Base-by-base conservation (phyloP, 257 asterid genomes). In the Lavandula angustifolia region DNA sequence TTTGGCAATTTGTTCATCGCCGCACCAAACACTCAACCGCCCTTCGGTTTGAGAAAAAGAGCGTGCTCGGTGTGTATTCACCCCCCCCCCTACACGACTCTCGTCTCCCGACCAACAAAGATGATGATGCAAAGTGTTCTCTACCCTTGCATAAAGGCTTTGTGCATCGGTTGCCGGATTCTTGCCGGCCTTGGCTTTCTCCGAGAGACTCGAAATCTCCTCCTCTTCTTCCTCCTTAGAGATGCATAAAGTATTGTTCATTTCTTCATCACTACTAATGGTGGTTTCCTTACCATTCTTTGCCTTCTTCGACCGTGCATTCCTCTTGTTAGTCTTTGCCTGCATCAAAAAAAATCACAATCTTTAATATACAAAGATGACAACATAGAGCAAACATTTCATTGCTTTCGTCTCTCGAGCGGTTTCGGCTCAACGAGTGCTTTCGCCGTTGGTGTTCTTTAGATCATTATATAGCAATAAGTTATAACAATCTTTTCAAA, bases 81-180 rank as follows among this genome's bases (percentile, higher is more conserved):
- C n/a, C n/a, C n/a, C n/a, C n/a, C n/a, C n/a, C n/a, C n/a, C n/a
- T n/a, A n/a, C n/a, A n/a, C n/a, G n/a, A n/a, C n/a, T n/a, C n/a
- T n/a, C n/a, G n/a, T n/a, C n/a, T n/a, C n/a, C n/a, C n/a, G n/a
- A n/a, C n/a, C n/a, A n/a, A n/a, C n/a, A n/a, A n/a, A 59, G 37
- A 59, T 33, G 10, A 17, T 6, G 17, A 4, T 4, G 7, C 0
- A 0, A 16, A 9, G 9, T 4, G 0, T 10, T 34, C 14, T 43
- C 68, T 87, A 87, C 98, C 87, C 96, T 86, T 49, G 98, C 98
- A 76, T 91, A 88, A 54, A 88, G 85, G 77, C 98, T 91, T 64
- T 91, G 98, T 4, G 96, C 82, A 67, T 91, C 98, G 60, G 95
- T 88, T 51, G 96, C 98, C 32, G 91, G 59, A 0, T 87, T 87